Evolutionary conservation across 2,329 filamentous ascomycete genomes (phyloP), one percentile per base, ranked within the genome.

Genomic region (Grosmannia clavigera): DNA sequence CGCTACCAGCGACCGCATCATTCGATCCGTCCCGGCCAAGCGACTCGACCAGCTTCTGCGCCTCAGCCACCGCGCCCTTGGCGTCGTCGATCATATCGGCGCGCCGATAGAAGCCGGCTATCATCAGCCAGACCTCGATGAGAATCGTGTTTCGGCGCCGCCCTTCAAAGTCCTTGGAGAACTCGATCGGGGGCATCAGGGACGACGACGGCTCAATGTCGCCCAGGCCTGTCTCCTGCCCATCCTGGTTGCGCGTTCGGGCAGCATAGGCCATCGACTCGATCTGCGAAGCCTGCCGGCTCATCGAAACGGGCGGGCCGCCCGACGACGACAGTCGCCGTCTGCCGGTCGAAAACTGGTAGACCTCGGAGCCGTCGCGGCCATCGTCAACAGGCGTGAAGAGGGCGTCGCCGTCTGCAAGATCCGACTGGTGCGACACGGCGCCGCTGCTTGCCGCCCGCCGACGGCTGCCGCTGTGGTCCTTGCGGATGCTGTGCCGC

Each of bases 91-190:
- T 83, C 75, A 95, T 84, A 10, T 81, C 82, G 9, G 92, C 90
- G 58, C 90, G 83, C 33, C 90, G 83, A 69, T 97, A 99, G 64
- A 97, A 85, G 0, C 87, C 87, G 2, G 90, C 87, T 63, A 96
- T 90, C 69, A 94, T 87, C 10, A 96, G 78, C 94, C 94, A 99
- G 38, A 96, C 85, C 65, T 86, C 87, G 25, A 91, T 76, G 19
- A 99, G 70, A 12, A 84, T 75, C 7, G 74, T 74, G 38, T 72
- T 75, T 53, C 80, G 76, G 58, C 78, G 78, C 35, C 75, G 73
- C 64, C 73, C 75, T 63, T 78, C 74, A 65, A 80, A 78, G 11
- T 79, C 78, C 64, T 78, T 79, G 9, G 81, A 72, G 60, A 84
- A 82, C 43, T 81, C 76, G 22, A 84, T 72, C 19, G 76, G 66